These are phyloP conservation scores for Buddleja alternifolia DNA, from an alignment of 257 asterid genomes.

Conservation along the genomic window DNA sequence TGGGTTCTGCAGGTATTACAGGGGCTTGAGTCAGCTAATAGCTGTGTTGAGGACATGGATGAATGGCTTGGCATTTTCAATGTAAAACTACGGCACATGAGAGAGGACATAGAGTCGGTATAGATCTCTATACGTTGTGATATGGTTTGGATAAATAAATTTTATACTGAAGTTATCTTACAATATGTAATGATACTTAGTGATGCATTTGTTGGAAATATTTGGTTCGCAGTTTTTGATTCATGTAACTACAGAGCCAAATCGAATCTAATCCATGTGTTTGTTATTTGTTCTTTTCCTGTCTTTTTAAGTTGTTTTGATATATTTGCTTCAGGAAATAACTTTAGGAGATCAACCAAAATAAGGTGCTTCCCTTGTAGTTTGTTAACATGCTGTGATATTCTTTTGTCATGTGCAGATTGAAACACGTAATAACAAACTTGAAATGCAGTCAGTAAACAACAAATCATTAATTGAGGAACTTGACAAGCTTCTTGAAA, in stretches of 20 bases:
- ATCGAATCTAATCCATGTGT: constrained; percentile 19
- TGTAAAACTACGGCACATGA: constrained; percentile 93
- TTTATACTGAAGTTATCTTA: background rate
- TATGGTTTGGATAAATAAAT: constrained; percentile 25
- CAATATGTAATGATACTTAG: constrained; percentile 5
- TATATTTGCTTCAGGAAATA: constrained; percentile 1
- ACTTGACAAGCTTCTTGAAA: constrained; percentile 94
- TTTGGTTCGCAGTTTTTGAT: constrained; percentile 21
- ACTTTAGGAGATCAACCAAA: background rate
- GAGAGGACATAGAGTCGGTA: constrained; percentile 99
- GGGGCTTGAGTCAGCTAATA: constrained; percentile 85
- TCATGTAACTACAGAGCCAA: constrained; percentile 2
- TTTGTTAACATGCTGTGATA: constrained; percentile 28
- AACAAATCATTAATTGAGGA: constrained; percentile 84
- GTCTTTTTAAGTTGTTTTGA: constrained; percentile 21
- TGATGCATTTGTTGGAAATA: constrained; percentile 12
- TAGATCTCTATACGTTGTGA: constrained; percentile 30
- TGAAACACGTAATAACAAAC: constrained; percentile 94
- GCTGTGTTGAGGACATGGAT: constrained; percentile 98
- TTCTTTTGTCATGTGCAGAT: constrained; percentile 64
- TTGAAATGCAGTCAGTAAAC: constrained; percentile 98
- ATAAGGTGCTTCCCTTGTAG: constrained; percentile 21
- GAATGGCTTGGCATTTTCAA: constrained; percentile 96
- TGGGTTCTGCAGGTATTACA: constrained; percentile 67
- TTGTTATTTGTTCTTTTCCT: constrained; percentile 16